phyloP scores from a whole-genome alignment of 495 filamentous ascomycete species.

The Stereocaulon alpinum region DNA sequence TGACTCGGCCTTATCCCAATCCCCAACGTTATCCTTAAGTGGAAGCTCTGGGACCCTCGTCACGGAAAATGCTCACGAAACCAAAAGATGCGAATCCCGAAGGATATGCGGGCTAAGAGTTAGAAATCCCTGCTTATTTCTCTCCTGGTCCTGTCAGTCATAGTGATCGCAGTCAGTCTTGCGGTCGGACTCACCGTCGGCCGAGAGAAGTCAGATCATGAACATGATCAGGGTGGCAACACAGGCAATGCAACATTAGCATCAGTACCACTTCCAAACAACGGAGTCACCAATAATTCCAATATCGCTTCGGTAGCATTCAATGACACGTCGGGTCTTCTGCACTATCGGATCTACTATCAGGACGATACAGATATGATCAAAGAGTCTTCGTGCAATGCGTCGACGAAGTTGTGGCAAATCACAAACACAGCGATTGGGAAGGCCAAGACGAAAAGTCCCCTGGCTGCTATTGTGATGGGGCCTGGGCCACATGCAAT shows the following conservation, averaged over 20 bases:
- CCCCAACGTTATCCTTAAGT: background rate
- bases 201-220: background rate
- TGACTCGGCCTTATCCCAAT: background rate
- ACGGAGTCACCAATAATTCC: background rate
- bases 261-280: background rate
- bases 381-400: constrained; percentile 12
- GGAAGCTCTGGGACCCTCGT: background rate
- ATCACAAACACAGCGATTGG: constrained; percentile 3
- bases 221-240: background rate
- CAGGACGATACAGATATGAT: constrained; percentile 3
- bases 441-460: background rate
- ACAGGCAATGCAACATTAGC: background rate
- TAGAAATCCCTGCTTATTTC: background rate
- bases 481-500: background rate
- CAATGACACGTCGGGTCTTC: background rate
- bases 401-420: constrained; percentile 8
- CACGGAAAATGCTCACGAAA: background rate
- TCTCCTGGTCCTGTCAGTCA: background rate
- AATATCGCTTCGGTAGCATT: constrained; percentile 12
- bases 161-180: background rate
- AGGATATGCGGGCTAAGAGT: background rate
- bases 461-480: constrained; percentile 6
- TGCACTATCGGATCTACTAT: constrained; percentile 7
- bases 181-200: background rate
- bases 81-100: background rate